Evolutionary conservation across 345 rosid species (phyloP).

Genomic region (Eutrema japonicum): DNA sequence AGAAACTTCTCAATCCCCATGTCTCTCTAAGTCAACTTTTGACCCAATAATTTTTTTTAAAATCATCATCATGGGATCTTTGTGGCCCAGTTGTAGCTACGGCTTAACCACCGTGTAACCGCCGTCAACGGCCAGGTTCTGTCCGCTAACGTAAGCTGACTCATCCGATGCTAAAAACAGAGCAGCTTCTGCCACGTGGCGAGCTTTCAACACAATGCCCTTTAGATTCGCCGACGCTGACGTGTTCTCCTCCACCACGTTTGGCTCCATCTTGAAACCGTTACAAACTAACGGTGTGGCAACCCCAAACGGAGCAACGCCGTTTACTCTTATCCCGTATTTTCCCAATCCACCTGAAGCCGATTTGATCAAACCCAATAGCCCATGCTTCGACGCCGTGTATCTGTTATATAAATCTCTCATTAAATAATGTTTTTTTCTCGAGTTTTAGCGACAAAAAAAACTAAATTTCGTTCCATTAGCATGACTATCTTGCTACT

Average conservation of each 20-base stretch:
- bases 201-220: conserved; percentile 69
- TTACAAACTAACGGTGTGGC: conserved; percentile 78
- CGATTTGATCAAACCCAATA: conserved; percentile 69
- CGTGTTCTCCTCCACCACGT: conserved; percentile 35
- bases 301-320: conserved; percentile 80
- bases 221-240: conserved; percentile 57
- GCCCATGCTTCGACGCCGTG: conserved; percentile 77
- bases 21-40: conserved; percentile 35
- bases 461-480: no score
- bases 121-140: conserved; percentile 82
- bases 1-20: conserved; percentile 32
- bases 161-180: conserved; percentile 89
- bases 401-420: conserved; percentile 37
- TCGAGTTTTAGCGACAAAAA: no score
- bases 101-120: conserved; percentile 70
- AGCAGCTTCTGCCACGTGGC: conserved; percentile 82
- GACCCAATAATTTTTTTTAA: conserved; percentile 17
- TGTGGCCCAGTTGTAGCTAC: conserved; percentile 37
- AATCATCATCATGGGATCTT: conserved; percentile 30
- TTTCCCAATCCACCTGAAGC: conserved; percentile 79
- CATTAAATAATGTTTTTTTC: no score
- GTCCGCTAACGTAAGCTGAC: conserved; percentile 82
- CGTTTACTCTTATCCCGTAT: conserved; percentile 85
- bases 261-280: conserved; percentile 54
- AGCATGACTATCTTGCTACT: no score